Evolutionary conservation across 768 basidiomycete genomes (phyloP).

Genomic region (Lepiota brunneoincarnata): DNA sequence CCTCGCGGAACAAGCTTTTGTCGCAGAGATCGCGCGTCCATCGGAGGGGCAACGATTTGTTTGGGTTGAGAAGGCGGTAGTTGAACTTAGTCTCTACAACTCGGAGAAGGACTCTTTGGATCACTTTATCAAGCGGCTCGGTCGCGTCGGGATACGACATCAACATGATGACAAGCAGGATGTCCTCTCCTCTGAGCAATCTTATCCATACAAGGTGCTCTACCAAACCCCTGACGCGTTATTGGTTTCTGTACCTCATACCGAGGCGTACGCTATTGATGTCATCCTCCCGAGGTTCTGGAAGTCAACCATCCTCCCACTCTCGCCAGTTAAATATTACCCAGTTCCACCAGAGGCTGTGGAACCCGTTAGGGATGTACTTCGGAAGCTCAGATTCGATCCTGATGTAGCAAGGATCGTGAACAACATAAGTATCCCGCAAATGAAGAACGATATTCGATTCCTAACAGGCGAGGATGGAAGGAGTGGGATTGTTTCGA

Average conservation of each 20-base stretch:
- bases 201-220: constrained; percentile 31
- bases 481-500: constrained; percentile 66
- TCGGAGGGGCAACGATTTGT: constrained; percentile 39
- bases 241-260: constrained; percentile 45
- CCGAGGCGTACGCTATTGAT: constrained; percentile 48
- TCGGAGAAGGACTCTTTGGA: constrained; percentile 9
- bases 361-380: constrained; percentile 53
- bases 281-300: constrained; percentile 69
- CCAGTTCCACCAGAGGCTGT: constrained; percentile 58
- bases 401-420: constrained; percentile 67
- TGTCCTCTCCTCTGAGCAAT: constrained; percentile 4
- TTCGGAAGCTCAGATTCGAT: constrained; percentile 62
- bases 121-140: constrained; percentile 5
- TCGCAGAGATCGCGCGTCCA: constrained; percentile 22
- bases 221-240: constrained; percentile 41
- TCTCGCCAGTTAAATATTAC: constrained; percentile 40
- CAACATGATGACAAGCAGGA: constrained; percentile 13
- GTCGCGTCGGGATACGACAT: constrained; percentile 16
- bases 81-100: constrained; percentile 42
- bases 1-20: constrained; percentile 23
- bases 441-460: constrained; percentile 69
- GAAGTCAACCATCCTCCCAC: constrained; percentile 64
- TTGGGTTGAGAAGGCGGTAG: constrained; percentile 56
- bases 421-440: constrained; percentile 60
- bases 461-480: constrained; percentile 85